These are phyloP conservation scores for Colletotrichum neosansevieriae DNA, from an alignment of 2,329 filamentous ascomycete species.

Conservation along the genomic window DNA sequence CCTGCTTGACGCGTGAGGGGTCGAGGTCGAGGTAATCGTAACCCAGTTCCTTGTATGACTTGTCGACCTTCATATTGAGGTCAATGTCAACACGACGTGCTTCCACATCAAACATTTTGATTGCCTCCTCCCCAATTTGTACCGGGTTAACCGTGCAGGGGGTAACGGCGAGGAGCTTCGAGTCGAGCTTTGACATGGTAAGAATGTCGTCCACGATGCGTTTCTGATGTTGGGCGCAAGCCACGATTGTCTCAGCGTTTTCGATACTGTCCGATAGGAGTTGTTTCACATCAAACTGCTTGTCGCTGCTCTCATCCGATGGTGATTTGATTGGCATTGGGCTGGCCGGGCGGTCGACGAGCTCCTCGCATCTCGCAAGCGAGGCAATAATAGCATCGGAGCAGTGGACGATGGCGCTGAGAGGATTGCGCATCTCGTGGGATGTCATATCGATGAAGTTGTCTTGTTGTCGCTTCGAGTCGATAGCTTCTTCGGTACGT, in stretches of 20 bases:
- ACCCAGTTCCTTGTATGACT: conserved; percentile 67
- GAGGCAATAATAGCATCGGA: conserved; percentile 75
- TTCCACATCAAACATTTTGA: conserved; percentile 85
- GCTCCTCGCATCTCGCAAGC: conserved; percentile 57
- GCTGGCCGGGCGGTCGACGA: conserved; percentile 45
- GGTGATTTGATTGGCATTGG: conserved; percentile 3
- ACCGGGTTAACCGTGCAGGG: conserved; percentile 77
- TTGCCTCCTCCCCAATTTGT: conserved; percentile 72
- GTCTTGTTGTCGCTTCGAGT: conserved; percentile 77
- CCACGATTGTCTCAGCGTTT: conserved; percentile 80
- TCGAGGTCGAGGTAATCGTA: conserved; percentile 78
- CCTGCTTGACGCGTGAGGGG: conserved; percentile 80
- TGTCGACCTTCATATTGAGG: conserved; percentile 72
- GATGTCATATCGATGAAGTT: conserved; percentile 84
- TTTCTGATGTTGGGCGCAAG: conserved; percentile 85
- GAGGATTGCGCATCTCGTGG: conserved; percentile 80
- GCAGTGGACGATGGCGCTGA: conserved; percentile 80
- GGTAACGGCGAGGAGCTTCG: conserved; percentile 78
- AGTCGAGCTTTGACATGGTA: conserved; percentile 81
- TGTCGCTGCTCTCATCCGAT: conserved; percentile 13
- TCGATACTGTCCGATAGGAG: conserved; percentile 74
- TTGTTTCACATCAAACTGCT: conserved; percentile 47
- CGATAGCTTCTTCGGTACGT: conserved; percentile 67
- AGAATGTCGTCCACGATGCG: conserved; percentile 81
- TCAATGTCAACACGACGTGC: conserved; percentile 76